A percentile compares a stretch with the other conserved stretches of the same genome.
Evolutionary conservation across 1,284 basidiomycete species (phyloP).

Genomic region (Trametes polyzona): DNA sequence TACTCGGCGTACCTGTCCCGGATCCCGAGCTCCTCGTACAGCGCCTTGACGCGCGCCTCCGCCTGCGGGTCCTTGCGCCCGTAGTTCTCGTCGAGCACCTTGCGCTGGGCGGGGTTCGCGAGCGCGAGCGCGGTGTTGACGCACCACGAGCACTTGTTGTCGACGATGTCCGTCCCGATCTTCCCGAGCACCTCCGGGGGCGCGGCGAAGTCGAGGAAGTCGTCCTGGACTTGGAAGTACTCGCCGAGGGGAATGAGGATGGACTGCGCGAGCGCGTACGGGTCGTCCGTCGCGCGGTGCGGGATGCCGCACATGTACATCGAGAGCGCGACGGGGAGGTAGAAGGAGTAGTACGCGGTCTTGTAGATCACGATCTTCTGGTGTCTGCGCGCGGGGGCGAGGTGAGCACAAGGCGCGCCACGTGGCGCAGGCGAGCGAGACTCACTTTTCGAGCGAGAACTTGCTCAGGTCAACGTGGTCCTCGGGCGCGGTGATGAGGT

Average conservation of each 20-base stretch:
- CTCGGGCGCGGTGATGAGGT: slow-evolving; percentile 95
- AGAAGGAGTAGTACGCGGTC: slow-evolving; percentile 98
- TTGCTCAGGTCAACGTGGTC: slow-evolving; percentile 85
- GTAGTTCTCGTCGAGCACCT: slow-evolving; percentile 80
- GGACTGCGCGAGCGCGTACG: slow-evolving; percentile 80
- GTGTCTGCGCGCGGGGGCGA: slow-evolving; percentile 57
- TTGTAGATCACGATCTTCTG: slow-evolving; percentile 96
- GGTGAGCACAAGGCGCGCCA: not conserved
- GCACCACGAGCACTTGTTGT: slow-evolving; percentile 99
- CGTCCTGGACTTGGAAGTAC: slow-evolving; percentile 99
- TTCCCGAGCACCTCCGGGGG: slow-evolving; percentile 95
- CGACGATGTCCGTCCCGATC: slow-evolving; percentile 96
- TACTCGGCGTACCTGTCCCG: slow-evolving; percentile 74
- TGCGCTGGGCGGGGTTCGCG: slow-evolving; percentile 58
- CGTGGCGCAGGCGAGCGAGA: slow-evolving; percentile 25
- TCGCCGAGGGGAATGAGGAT: slow-evolving; percentile 95
- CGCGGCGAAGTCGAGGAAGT: slow-evolving; percentile 94
- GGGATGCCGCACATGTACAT: slow-evolving; percentile 83
- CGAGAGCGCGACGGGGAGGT: slow-evolving; percentile 95
- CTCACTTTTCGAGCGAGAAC: slow-evolving; percentile 85
- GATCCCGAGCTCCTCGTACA: slow-evolving; percentile 79
- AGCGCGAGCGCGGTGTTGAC: slow-evolving; percentile 85
- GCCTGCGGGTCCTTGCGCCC: slow-evolving; percentile 76
- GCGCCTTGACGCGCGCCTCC: slow-evolving; percentile 74
- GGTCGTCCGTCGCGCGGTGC: slow-evolving; percentile 46